Evolutionary conservation across 2,329 filamentous ascomycete species (phyloP).

Genomic region (Bipolaris sorokiniana): DNA sequence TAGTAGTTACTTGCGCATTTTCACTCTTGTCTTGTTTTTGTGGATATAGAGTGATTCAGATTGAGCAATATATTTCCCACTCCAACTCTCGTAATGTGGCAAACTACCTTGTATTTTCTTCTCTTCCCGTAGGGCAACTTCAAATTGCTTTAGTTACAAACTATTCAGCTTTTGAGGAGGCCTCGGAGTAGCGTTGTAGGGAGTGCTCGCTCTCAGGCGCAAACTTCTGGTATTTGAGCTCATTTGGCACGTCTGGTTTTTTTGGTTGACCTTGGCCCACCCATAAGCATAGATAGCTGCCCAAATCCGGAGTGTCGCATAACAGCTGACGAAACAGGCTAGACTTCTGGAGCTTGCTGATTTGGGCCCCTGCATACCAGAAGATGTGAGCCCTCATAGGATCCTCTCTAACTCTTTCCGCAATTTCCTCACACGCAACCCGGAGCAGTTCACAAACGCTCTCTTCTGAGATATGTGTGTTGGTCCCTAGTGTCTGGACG

Average conservation of each 20-base stretch:
- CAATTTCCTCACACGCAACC: neutral
- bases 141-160: neutral
- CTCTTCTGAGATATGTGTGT: neutral
- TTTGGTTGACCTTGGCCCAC: neutral
- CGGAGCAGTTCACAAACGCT: conserved; percentile 3
- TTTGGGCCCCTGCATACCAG: neutral
- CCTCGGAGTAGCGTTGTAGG: neutral
- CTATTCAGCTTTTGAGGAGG: neutral
- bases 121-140: neutral
- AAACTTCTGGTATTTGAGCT: neutral
- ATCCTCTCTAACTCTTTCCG: neutral
- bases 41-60: neutral
- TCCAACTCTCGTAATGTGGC: neutral
- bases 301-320: neutral
- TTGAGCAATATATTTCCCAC: neutral
- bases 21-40: neutral
- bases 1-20: neutral
- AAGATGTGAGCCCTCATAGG: neutral
- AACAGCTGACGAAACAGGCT: neutral
- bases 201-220: neutral
- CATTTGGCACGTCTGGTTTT: neutral
- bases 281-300: neutral
- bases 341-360: neutral
- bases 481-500: neutral
- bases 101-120: neutral